Percentiles rank a stretch among this genome's conserved stretches.
Conservation (phyloP, 768 basidiomycete genomes). For the Amanita jacksonii region DNA sequence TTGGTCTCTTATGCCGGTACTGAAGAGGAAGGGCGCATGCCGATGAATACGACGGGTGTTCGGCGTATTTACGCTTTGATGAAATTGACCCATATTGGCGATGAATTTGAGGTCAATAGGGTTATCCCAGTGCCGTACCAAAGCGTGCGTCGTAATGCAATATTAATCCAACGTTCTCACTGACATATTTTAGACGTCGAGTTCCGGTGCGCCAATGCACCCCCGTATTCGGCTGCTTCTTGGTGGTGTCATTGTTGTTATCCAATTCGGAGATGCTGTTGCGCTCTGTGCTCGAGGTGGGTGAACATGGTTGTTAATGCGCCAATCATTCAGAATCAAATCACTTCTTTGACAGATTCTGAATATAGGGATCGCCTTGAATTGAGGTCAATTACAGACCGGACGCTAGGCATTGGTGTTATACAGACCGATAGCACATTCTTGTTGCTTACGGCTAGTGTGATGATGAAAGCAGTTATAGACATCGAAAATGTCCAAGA, state of each 20-base stretch:
- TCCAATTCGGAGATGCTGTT: conserved; percentile 72
- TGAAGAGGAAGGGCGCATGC: conserved; percentile 33
- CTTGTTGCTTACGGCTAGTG: conserved; percentile 55
- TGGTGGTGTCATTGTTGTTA: conserved; percentile 47
- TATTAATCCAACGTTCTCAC: background rate
- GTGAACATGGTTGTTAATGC: background rate
- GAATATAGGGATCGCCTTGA: conserved; percentile 66
- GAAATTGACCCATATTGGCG: conserved; percentile 33
- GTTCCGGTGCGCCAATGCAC: conserved; percentile 61
- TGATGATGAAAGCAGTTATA: conserved; percentile 57
- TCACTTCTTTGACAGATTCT: conserved; percentile 35
- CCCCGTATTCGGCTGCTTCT: conserved; percentile 54
- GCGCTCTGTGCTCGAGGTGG: conserved; percentile 61
- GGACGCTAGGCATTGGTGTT: conserved; percentile 65
- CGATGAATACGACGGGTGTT: conserved; percentile 32
- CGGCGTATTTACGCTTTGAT: conserved; percentile 59
- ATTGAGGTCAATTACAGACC: conserved; percentile 55
- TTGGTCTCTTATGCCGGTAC: conserved; percentile 59
- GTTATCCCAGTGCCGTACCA: conserved; percentile 65
- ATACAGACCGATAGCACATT: conserved; percentile 37
- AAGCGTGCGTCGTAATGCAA: conserved; percentile 37
- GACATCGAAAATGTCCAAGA: conserved; percentile 50
- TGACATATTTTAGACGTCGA: conserved; percentile 37
- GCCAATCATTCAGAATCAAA: background rate
- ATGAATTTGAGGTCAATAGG: conserved; percentile 34